Base-by-base conservation (phyloP, 1,284 basidiomycete species). In the Sporisorium exsertum region DNA sequence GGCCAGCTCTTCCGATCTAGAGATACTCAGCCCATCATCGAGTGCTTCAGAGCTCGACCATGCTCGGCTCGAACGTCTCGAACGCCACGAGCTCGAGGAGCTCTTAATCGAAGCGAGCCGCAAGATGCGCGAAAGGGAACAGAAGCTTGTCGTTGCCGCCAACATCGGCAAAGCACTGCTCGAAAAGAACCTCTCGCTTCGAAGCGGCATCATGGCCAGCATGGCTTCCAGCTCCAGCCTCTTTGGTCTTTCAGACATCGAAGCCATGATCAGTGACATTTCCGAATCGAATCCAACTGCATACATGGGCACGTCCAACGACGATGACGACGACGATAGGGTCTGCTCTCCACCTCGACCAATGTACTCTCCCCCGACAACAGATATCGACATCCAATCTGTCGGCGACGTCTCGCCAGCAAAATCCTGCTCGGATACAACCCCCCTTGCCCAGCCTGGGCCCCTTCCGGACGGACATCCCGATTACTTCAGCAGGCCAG, bases 91-190 rank as follows among this genome's bases (percentile, higher is more conserved):
- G 51, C 76, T 82, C 46, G 80, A 82, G 37, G 47, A 61, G 9
- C 61, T 82, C 18, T 56, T 82, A 22, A 65, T 81, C 53, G 57
- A 81, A 37, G 79, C 81, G 0, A 70, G 73, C 55, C 72, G 67
- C n/a, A 75, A 80, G 45, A 79, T 82, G 53, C 74, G 70, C 26
- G 80, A 80, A 42, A 60, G 81, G 15, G 81, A 82, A 45, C 56
- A 74, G 18, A 81, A 81, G 50, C 69, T 82, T 29, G 72, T 77
- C 32, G 70, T 82, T 26, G 80, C 81, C 10, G 81, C 81, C 29
- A 76, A 76, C 43, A 81, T 82, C 27, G 81, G 81, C 51, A 75
- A 81, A 45, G 78, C 79, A 2, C 69, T 82, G 20, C 60, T 82
- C n/a, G 78, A 82, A 29, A 82, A 82, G 72, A 81, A 82, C 29